These are phyloP conservation scores for Dioszegia aurantiaca DNA, from an alignment of 768 basidiomycete genomes.

Conservation along the genomic window DNA sequence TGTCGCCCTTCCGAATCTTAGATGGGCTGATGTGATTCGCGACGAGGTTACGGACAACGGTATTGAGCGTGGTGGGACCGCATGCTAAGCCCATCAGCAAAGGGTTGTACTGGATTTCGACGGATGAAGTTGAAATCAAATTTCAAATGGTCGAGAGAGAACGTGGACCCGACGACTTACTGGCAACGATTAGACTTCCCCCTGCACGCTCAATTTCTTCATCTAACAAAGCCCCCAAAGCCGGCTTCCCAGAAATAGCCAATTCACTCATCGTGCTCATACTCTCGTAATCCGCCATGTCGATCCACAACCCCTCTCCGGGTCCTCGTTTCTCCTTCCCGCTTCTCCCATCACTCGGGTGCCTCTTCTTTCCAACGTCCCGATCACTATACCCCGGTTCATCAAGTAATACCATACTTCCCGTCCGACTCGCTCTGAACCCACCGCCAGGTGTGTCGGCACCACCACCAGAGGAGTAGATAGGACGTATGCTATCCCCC, in stretches of 20 bases:
- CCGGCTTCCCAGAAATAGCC: conserved; percentile 66
- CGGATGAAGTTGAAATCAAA: no score
- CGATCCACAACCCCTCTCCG: conserved; percentile 53
- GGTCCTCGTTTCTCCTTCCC: conserved; percentile 7
- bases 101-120: no score
- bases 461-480: neutral
- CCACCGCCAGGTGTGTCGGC: conserved; percentile 5
- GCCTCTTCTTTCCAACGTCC: neutral
- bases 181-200: conserved; percentile 66
- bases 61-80: conserved; percentile 69
- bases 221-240: conserved; percentile 61
- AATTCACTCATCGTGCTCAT: conserved; percentile 63
- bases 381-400: conserved; percentile 14
- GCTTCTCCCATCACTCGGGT: neutral
- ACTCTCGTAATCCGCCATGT: conserved; percentile 62
- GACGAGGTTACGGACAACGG: conserved; percentile 65
- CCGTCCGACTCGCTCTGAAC: conserved; percentile 29
- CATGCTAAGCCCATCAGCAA: conserved; percentile 59
- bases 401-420: conserved; percentile 46
- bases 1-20: conserved; percentile 60
- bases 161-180: no score
- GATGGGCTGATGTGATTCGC: conserved; percentile 62
- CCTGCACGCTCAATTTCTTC: conserved; percentile 63
- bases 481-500: conserved; percentile 30
- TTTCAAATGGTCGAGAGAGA: no score